Evolutionary conservation across 805 yeast genomes (phyloP).

Genomic region (Starmera quercuum): DNA sequence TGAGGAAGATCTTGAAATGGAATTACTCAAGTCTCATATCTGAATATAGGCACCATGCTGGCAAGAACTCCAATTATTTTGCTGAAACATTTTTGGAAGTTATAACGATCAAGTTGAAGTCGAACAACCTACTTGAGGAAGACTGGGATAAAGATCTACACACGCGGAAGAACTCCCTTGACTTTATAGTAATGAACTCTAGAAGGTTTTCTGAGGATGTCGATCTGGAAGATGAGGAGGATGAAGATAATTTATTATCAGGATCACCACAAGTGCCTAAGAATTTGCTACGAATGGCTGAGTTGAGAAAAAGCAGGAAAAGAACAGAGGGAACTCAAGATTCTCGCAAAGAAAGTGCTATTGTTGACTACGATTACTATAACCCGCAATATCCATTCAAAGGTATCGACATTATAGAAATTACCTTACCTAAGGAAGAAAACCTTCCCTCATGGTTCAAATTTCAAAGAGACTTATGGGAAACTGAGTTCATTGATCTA

Average conservation of each 20-base stretch:
- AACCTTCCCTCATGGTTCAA: constrained; percentile 74
- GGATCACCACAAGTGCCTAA: constrained; percentile 68
- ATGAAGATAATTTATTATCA: constrained; percentile 28
- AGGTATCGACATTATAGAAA: constrained; percentile 11
- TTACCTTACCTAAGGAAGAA: constrained; percentile 46
- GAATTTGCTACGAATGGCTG: constrained; percentile 48
- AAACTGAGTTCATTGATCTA: constrained; percentile 21
- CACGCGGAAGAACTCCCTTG: constrained; percentile 17
- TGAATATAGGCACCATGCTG: constrained; percentile 75
- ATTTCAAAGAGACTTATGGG: constrained; percentile 61
- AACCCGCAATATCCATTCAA: constrained; percentile 10
- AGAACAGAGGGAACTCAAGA: constrained; percentile 5
- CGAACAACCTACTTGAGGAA: constrained; percentile 20
- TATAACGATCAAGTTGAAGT: constrained; percentile 42
- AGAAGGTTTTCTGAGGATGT: constrained; percentile 9
- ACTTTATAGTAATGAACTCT: constrained; percentile 8
- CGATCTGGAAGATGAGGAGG: constrained; percentile 15
- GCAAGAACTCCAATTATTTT: constrained; percentile 65
- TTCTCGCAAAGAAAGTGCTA: too few relatives aligned
- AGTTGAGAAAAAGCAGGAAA: constrained; percentile 28
- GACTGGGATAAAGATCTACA: neutral
- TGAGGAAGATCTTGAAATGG: constrained; percentile 86
- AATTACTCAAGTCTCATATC: constrained; percentile 73
- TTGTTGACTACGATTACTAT: constrained; percentile 9
- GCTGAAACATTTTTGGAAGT: constrained; percentile 81